Percentiles rank a stretch among this genome's conserved stretches.
phyloP scores from a whole-genome alignment of 305 asterid genomes.

The Rubia balearica region DNA sequence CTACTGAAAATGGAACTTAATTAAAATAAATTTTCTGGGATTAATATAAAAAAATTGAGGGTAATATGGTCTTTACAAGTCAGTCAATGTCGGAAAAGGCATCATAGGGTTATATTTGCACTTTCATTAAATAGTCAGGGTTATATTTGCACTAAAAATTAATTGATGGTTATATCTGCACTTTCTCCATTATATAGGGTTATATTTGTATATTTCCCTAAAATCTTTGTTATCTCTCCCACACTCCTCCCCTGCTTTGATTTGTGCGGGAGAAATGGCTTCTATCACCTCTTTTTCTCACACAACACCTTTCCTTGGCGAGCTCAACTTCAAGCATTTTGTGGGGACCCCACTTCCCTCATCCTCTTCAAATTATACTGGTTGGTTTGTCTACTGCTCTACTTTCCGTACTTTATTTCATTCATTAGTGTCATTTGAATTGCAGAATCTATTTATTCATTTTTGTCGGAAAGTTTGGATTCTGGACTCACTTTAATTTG shows the following conservation, averaged over 20 bases:
- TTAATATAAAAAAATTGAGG: too few species aligned
- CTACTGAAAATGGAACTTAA: too few species aligned
- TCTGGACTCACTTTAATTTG: constrained; percentile 15
- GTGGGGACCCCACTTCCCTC: constrained; percentile 9
- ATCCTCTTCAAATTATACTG: constrained; percentile 10
- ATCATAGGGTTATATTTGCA: too few species aligned
- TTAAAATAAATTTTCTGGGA: too few species aligned
- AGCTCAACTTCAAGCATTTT: constrained; percentile 10
- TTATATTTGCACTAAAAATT: too few species aligned
- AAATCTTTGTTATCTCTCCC: background rate
- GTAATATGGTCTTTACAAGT: too few species aligned
- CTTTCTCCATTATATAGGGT: too few species aligned
- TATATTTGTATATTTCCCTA: too few species aligned
- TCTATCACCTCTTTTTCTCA: constrained; percentile 16
- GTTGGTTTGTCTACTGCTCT: constrained; percentile 16
- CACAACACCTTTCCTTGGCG: constrained; percentile 19
- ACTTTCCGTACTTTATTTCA: background rate
- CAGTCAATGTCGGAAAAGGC: too few species aligned
- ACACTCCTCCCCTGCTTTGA: background rate
- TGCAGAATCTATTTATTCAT: constrained; percentile 1
- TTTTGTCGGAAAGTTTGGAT: constrained; percentile 9
- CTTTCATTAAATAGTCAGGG: too few species aligned
- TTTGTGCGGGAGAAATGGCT: constrained; percentile 17
- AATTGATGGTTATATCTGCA: too few species aligned
- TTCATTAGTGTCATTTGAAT: background rate